phyloP scores from a whole-genome alignment of 441 rosid species.

The Jatropha multifida region DNA sequence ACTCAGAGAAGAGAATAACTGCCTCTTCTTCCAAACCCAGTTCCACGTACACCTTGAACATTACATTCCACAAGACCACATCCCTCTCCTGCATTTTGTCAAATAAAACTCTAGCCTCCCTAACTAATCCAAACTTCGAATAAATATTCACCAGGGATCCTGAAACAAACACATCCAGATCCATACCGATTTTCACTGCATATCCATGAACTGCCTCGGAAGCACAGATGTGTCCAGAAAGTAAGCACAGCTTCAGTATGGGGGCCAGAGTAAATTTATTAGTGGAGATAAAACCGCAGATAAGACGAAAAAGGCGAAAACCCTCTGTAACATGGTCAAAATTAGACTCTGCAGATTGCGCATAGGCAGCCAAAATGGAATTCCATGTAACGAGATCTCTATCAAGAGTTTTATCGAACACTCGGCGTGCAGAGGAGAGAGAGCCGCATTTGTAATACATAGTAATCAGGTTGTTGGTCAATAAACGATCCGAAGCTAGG shows the following conservation, averaged over 20 bases:
- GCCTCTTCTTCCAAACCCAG: slow-evolving; percentile 22
- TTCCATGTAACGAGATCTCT: slow-evolving; percentile 38
- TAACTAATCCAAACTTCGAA: slow-evolving; percentile 26
- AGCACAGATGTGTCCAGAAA: slow-evolving; percentile 27
- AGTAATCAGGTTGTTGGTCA: slow-evolving; percentile 30
- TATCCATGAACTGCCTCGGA: slow-evolving; percentile 32
- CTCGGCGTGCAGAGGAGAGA: slow-evolving; percentile 19
- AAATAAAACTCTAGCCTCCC: slow-evolving; percentile 29
- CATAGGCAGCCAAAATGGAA: slow-evolving; percentile 35
- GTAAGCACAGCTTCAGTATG: slow-evolving; percentile 26
- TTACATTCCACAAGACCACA: slow-evolving; percentile 35
- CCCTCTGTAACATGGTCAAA: slow-evolving; percentile 26
- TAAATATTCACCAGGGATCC: slow-evolving; percentile 37
- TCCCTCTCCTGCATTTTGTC: slow-evolving; percentile 29
- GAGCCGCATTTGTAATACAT: slow-evolving; percentile 32
- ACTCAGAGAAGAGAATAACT: slow-evolving; percentile 19
- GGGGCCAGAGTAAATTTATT: slow-evolving; percentile 32
- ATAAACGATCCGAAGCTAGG: slow-evolving; percentile 25
- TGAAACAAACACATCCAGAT: slow-evolving; percentile 25
- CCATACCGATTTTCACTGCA: slow-evolving; percentile 33
- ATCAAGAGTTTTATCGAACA: slow-evolving; percentile 33
- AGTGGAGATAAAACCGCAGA: slow-evolving; percentile 17
- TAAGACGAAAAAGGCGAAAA: slow-evolving; percentile 26
- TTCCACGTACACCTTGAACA: slow-evolving; percentile 31
- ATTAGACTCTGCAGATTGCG: slow-evolving; percentile 17